Evolutionary conservation across 2,329 filamentous ascomycete genomes (phyloP).

Genomic region (Epichloe uncinata): DNA sequence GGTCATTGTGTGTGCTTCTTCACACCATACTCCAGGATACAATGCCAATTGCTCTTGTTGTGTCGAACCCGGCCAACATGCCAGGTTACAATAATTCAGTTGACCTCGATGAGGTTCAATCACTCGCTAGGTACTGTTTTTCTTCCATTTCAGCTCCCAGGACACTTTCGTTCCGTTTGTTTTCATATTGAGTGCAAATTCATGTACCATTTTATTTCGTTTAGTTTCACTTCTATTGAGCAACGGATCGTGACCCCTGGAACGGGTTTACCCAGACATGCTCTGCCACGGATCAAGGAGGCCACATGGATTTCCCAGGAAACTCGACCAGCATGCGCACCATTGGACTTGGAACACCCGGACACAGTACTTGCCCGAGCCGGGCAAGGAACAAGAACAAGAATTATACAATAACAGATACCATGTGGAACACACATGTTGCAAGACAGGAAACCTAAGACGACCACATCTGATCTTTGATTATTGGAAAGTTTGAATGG

Average conservation of each 20-base stretch:
- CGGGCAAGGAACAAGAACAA: constrained; percentile 5
- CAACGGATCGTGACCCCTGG: not conserved
- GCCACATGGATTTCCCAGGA: not conserved
- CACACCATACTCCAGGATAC: constrained; percentile 10
- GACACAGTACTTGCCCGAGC: constrained; percentile 8
- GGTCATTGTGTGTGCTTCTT: constrained; percentile 1
- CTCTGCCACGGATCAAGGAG: not conserved
- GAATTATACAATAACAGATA: not conserved
- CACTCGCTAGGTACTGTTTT: constrained; percentile 50
- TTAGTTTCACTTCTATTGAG: constrained; percentile 14
- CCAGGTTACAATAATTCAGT: constrained; percentile 37
- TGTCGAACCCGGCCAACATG: constrained; percentile 36
- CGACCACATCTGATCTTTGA: not conserved
- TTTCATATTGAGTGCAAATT: constrained; percentile 7
- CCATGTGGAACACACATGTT: not conserved
- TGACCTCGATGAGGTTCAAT: constrained; percentile 47
- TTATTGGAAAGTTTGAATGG: not conserved
- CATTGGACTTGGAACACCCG: not conserved
- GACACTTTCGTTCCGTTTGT: constrained; percentile 21
- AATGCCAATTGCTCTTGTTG: constrained; percentile 36
- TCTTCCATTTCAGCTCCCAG: constrained; percentile 29
- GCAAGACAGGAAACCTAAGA: constrained; percentile 1
- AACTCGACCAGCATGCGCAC: not conserved
- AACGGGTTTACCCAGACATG: not conserved
- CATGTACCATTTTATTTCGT: constrained; percentile 9